Evolutionary conservation across 441 rosid species (phyloP), one percentile per base, ranked within the genome.

Genomic region (Flueggea neowawraea): DNA sequence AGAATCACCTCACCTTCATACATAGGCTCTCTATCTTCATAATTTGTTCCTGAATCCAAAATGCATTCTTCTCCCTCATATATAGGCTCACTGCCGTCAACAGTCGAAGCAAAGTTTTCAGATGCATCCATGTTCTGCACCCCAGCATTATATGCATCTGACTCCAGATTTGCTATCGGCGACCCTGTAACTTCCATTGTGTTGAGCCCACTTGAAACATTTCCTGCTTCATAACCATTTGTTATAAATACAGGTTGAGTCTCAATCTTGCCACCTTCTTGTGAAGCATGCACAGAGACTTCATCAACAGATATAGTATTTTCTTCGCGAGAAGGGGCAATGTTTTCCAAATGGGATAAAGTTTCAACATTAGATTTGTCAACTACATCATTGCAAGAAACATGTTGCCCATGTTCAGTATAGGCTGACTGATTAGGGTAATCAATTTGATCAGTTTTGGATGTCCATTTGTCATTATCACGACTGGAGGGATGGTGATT

Each of bases 21-120:
- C 66, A 89, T 76, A 54, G 98, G 98, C 75, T 93, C 96, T 65
- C 80, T 74, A 52, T 83, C 86, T 73, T 75, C 90, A 76, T 72
- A 78, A 60, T 74, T 62, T 68, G 80, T 63, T 63, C 78, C 89
- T 68, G 88, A 74, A 73, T 88, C 92, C 61, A 84, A 55, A 50
- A 95, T 88, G 71, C 96, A 80, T 75, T 95, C 97, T 73, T 95
- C 98, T 61, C 98, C 99, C 76, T 95, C 98, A 75, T 95, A 91
- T 63, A 89, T 82, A 68, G 99, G 98, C 67, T 91, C 99, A 78
- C 84, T 83, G 16, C 77, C 93, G 76, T 85, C 85, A 47, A 85
- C 75, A 44, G 82, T 81, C 16, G 93, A 81, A 16, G 84, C 61
- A 61, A 80, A 36, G 52, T 83, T 69, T 66, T 80, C 87, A 43